phyloP scores from a whole-genome alignment of 176 grass and related monocot species.

The Musa beccarii region DNA sequence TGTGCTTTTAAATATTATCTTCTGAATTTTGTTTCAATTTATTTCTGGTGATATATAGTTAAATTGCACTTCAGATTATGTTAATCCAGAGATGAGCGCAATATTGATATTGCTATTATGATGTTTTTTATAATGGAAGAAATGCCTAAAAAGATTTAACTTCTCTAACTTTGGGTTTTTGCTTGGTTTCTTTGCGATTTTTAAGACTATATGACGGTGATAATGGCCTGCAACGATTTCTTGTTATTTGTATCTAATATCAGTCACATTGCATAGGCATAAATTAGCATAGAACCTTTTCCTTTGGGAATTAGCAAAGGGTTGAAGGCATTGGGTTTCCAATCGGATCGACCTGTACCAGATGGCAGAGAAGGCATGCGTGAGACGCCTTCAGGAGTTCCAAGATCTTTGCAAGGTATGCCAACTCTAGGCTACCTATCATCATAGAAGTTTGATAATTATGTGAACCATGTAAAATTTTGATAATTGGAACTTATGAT shows the following conservation, averaged over 20 bases:
- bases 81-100: not conserved
- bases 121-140: not conserved
- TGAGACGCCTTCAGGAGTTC: slow-evolving; percentile 15
- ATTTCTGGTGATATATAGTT: too few relatives aligned
- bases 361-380: slow-evolving; percentile 12
- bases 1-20: too few relatives aligned
- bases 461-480: not conserved
- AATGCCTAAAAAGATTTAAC: not conserved
- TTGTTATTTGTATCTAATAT: not conserved
- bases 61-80: not conserved
- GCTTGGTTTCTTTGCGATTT: not conserved
- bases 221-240: not conserved
- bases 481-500: not conserved
- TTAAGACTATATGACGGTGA: not conserved
- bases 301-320: not conserved
- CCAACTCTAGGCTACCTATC: too few relatives aligned
- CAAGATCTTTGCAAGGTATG: slow-evolving; percentile 6
- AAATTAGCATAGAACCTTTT: not conserved
- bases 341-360: not conserved
- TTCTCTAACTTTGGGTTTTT: not conserved
- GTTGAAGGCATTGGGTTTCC: not conserved
- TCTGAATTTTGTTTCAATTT: too few relatives aligned
- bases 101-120: not conserved
- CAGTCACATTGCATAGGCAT: not conserved
- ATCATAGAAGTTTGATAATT: not conserved